Base-by-base conservation (phyloP, 306 rosid species). In the Pyrus communis region DNA sequence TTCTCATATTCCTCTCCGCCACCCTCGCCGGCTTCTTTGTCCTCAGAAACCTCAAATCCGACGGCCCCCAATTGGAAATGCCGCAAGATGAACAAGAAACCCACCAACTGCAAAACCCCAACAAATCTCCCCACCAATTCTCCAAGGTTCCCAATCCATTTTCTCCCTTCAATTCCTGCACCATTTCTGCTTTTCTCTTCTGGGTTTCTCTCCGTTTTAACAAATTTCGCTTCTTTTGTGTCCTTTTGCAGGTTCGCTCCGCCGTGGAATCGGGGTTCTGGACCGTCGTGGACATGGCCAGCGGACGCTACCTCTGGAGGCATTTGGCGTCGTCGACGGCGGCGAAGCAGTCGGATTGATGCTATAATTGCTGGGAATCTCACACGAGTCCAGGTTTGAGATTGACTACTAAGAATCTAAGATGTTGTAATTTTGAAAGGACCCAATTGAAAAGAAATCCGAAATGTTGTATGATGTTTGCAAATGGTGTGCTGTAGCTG, bases 261-360 rank as follows among this genome's bases (percentile, higher is more conserved):
- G 91, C 85, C 14, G 46, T 91, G 78, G 88, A 81, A 84, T 84
- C 90, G 31, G 93, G 92, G 82, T 94, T 94, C 76, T 92, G 98
- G 98, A 85, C 89, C 27, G 80, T 82, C 28, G 95, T 94, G 61
- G 98, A 94, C 73, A 94, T 92, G 97, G 98, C 96, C 38, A 89
- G 93, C 73, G 98, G 98, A 10, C 94, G 97, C 75, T 92, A 94
- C 71, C 90, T 94, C 46, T 94, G 98, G 98, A 94, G 89, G 87
- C 82, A 92, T 55, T 77, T 92, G 88, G 87, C 85, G 19, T 81
- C 96, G 0, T 59, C 88, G 43, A 59, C 89, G 38, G 42, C 89
- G 23, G 57, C 90, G 13, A 89, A 90, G 81, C 70, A 59, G 40
- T 80, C 91, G 4, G 84, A 79, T 75, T 92, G 90, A 87, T 71